Evolutionary conservation across 805 yeast genomes (phyloP).

Genomic region (Starmerella ratchasimensis): DNA sequence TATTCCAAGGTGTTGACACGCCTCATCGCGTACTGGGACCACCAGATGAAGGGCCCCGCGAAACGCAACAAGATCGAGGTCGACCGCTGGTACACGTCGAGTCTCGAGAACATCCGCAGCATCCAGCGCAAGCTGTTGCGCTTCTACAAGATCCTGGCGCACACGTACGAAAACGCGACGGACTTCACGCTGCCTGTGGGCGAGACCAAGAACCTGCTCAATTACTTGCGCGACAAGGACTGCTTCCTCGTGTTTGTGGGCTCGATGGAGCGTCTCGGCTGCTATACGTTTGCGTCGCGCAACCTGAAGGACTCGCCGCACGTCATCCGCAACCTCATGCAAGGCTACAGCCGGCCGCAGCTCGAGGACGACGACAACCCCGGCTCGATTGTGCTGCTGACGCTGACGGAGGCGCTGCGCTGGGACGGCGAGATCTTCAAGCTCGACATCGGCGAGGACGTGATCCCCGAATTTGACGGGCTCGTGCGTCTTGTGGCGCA

Average conservation of each 20-base stretch:
- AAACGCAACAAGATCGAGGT: conserved; percentile 31
- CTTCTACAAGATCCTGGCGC: conserved; percentile 52
- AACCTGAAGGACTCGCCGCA: conserved; percentile 33
- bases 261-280: conserved; percentile 36
- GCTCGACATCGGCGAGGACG: conserved; percentile 28
- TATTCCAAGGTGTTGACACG: conserved; percentile 56
- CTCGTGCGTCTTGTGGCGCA: conserved; percentile 54
- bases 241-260: conserved; percentile 71
- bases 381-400: conserved; percentile 58
- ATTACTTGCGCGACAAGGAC: conserved; percentile 44
- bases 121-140: conserved; percentile 71
- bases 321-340: conserved; percentile 22
- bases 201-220: conserved; percentile 37
- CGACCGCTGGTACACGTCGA: conserved; percentile 36
- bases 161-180: conserved; percentile 60
- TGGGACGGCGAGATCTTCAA: conserved; percentile 78
- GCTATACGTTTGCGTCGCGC: conserved; percentile 62
- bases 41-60: conserved; percentile 55
- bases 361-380: conserved; percentile 15
- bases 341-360: conserved; percentile 26
- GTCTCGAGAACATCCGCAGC: conserved; percentile 31
- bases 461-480: conserved; percentile 41
- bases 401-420: conserved; percentile 70
- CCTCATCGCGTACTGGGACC: conserved; percentile 52
- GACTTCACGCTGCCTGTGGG: conserved; percentile 27